Percentiles rank a stretch among this genome's conserved stretches.
Evolutionary conservation across 208 protist genomes (phyloP).

Genomic region (Porcisia deanei): DNA sequence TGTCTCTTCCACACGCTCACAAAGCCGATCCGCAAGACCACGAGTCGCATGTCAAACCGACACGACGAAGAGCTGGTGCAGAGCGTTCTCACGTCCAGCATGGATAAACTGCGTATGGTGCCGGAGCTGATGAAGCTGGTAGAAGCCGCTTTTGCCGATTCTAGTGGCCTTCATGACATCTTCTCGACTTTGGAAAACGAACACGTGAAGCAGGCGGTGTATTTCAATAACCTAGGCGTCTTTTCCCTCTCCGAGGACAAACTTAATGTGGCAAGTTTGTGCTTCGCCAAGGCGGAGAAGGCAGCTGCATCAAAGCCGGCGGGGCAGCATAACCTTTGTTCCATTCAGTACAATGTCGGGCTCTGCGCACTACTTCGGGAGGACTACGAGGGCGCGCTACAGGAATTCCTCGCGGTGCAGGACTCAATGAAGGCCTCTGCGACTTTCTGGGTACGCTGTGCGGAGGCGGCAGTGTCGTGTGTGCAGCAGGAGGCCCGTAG

Average conservation of each 20-base stretch:
- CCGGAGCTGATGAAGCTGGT: slow-evolving; percentile 57
- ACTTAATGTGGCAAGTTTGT: slow-evolving; percentile 76
- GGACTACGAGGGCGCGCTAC: slow-evolving; percentile 74
- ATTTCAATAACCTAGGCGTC: slow-evolving; percentile 90
- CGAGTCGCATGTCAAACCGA: slow-evolving; percentile 46
- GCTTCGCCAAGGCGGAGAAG: slow-evolving; percentile 82
- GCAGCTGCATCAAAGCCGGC: slow-evolving; percentile 31
- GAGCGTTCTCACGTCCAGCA: slow-evolving; percentile 51
- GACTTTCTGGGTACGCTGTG: slow-evolving; percentile 84
- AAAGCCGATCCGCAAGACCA: slow-evolving; percentile 41
- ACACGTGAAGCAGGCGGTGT: slow-evolving; percentile 53
- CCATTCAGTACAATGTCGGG: slow-evolving; percentile 83
- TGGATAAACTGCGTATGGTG: slow-evolving; percentile 43
- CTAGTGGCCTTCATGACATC: slow-evolving; percentile 71
- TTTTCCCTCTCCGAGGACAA: slow-evolving; percentile 78
- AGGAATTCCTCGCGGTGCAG: slow-evolving; percentile 73
- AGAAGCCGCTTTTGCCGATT: slow-evolving; percentile 69
- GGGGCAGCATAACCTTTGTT: slow-evolving; percentile 34
- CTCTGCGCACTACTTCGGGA: slow-evolving; percentile 82
- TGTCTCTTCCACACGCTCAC: slow-evolving; percentile 88
- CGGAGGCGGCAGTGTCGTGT: slow-evolving; percentile 71
- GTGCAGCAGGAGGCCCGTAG: slow-evolving; percentile 43
- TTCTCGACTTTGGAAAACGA: slow-evolving; percentile 49
- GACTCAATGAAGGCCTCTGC: slow-evolving; percentile 74
- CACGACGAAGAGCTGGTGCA: slow-evolving; percentile 82